Evolutionary conservation across 371 early-diverging fungal genomes (phyloP).

Genomic region (Mucor piriformis): DNA sequence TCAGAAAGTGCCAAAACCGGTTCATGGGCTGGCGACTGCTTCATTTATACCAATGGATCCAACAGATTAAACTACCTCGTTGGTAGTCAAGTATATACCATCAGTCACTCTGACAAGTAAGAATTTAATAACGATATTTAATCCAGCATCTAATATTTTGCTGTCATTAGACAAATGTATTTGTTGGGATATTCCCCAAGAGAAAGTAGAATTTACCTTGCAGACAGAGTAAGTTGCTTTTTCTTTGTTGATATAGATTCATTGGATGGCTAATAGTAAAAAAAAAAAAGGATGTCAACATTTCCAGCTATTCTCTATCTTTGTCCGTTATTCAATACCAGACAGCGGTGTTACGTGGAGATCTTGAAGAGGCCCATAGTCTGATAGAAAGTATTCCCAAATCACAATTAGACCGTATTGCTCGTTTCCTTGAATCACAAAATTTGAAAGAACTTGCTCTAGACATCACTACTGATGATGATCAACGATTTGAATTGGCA

Average conservation of each 20-base stretch:
- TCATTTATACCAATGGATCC: slow-evolving; percentile 90
- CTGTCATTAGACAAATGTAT: slow-evolving; percentile 61
- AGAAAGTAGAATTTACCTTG: slow-evolving; percentile 92
- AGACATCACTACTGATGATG: slow-evolving; percentile 89
- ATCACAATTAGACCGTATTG: slow-evolving; percentile 88
- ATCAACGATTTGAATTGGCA: slow-evolving; percentile 95
- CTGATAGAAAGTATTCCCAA: slow-evolving; percentile 82
- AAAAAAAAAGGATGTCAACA: slow-evolving; percentile 82
- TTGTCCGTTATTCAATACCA: slow-evolving; percentile 94
- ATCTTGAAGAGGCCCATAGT: slow-evolving; percentile 77
- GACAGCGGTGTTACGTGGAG: slow-evolving; percentile 92
- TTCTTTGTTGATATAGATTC: too few species aligned
- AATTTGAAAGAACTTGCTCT: slow-evolving; percentile 90
- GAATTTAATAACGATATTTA: background rate
- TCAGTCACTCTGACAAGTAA: slow-evolving; percentile 89
- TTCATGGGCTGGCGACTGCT: slow-evolving; percentile 97
- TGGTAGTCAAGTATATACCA: slow-evolving; percentile 88
- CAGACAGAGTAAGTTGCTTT: slow-evolving; percentile 83
- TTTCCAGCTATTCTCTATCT: slow-evolving; percentile 89
- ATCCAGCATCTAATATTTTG: background rate
- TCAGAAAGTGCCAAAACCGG: slow-evolving; percentile 90
- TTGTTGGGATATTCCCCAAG: slow-evolving; percentile 93
- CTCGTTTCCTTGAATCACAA: slow-evolving; percentile 94
- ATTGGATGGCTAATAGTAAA: too few species aligned
- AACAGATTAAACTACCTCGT: slow-evolving; percentile 96